Percentiles rank a stretch among this genome's conserved stretches.
Evolutionary conservation across 2,329 filamentous ascomycete species (phyloP).

Genomic region (Calonectria leucothoes): DNA sequence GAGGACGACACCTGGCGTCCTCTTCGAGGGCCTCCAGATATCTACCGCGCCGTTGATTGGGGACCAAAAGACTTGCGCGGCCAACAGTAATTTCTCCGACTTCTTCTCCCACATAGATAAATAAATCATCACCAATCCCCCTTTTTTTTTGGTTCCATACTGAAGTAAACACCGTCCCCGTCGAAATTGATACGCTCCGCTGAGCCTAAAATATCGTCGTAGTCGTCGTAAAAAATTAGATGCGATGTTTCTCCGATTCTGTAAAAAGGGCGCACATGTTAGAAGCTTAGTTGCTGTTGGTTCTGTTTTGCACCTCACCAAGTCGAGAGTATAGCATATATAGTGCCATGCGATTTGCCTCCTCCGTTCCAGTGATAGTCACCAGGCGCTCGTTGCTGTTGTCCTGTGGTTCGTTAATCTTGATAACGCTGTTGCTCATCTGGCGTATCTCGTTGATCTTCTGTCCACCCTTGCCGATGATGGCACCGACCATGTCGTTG

Average conservation of each 20-base stretch:
- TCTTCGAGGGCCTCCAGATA: not conserved
- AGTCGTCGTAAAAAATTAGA: slow-evolving; percentile 43
- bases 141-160: slow-evolving; percentile 31
- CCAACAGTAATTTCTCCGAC: not conserved
- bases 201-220: slow-evolving; percentile 28
- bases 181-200: slow-evolving; percentile 13
- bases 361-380: slow-evolving; percentile 96
- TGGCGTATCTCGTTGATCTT: slow-evolving; percentile 99
- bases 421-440: slow-evolving; percentile 97
- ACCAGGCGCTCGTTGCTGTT: slow-evolving; percentile 98
- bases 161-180: slow-evolving; percentile 20
- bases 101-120: slow-evolving; percentile 21
- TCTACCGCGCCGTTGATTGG: not conserved
- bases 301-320: slow-evolving; percentile 68
- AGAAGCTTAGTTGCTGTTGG: slow-evolving; percentile 40
- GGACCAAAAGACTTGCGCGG: slow-evolving; percentile 17
- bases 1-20: not conserved
- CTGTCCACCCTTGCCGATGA: slow-evolving; percentile 97
- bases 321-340: slow-evolving; percentile 99
- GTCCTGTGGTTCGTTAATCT: slow-evolving; percentile 99
- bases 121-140: slow-evolving; percentile 20
- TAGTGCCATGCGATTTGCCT: slow-evolving; percentile 99
- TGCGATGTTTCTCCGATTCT: slow-evolving; percentile 61
- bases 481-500: slow-evolving; percentile 99
- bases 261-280: slow-evolving; percentile 35